Conservation (phyloP, 495 filamentous ascomycete genomes). For the Stereocaulon alpinum region DNA sequence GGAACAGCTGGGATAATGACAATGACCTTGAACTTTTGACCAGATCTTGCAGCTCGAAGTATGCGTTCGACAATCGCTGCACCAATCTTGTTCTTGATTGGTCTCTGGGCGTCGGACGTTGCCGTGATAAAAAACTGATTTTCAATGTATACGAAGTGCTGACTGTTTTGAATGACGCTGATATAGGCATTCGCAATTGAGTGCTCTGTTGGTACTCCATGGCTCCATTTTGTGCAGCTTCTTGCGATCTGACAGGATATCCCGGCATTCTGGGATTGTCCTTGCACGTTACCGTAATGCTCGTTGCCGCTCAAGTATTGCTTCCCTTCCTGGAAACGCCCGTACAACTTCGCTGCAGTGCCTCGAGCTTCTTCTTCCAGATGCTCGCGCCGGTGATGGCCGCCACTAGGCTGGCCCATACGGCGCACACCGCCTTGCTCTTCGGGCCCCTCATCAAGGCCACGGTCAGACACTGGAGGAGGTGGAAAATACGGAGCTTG, state of each 20-base stretch:
- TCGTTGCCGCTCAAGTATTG: slow-evolving; percentile 23
- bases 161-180: slow-evolving; percentile 62
- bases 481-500: slow-evolving; percentile 37
- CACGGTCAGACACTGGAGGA: slow-evolving; percentile 33
- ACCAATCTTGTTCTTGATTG: slow-evolving; percentile 80
- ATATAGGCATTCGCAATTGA: slow-evolving; percentile 87
- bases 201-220: slow-evolving; percentile 60
- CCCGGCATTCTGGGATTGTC: slow-evolving; percentile 29
- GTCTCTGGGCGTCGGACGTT: slow-evolving; percentile 61
- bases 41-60: slow-evolving; percentile 58
- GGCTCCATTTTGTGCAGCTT: slow-evolving; percentile 63
- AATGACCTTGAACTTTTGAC: slow-evolving; percentile 72
- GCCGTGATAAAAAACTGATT: slow-evolving; percentile 99
- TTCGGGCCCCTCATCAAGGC: slow-evolving; percentile 29
- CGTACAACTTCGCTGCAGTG: slow-evolving; percentile 31
- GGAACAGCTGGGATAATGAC: slow-evolving; percentile 83
- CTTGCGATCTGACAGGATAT: slow-evolving; percentile 59
- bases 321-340: slow-evolving; percentile 38
- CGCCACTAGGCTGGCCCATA: not conserved
- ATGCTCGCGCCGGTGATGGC: slow-evolving; percentile 12
- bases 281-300: slow-evolving; percentile 15
- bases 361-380: slow-evolving; percentile 25
- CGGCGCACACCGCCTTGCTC: slow-evolving; percentile 25
- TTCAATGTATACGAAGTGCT: slow-evolving; percentile 89
- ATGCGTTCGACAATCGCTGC: slow-evolving; percentile 83